Base-by-base conservation (phyloP, 2,329 filamentous ascomycete genomes). In the Neurospora sp. region DNA sequence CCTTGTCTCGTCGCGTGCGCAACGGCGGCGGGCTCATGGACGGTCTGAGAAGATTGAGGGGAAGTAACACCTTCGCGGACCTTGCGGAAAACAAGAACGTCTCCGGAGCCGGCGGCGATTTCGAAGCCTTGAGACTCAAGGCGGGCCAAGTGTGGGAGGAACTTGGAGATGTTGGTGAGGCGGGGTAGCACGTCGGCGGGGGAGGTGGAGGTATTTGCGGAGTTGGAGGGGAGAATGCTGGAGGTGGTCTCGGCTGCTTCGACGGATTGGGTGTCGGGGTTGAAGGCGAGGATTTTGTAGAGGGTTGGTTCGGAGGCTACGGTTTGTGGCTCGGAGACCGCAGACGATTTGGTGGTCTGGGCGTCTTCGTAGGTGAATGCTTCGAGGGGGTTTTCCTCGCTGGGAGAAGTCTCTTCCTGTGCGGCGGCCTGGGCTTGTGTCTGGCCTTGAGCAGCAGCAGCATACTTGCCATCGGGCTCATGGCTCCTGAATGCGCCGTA, bases 241-340 rank as follows among this genome's bases (percentile, higher is more conserved):
- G 88, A 89, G 1, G 84, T 86, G 1, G 88, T 89, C 72, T 90
- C 87, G 6, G 87, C 88, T 3, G 84, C 82, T 62, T 81, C 84
- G 74, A 92, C 82, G 12, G 80, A 81, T 73, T 89, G 83, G 73
- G 84, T 88, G 8, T 81, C 81, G 1, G 86, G 81, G 73, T 92
- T 88, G 74, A 89, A 91, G 1, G 87, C 89, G 6, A 92, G 82
- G 40, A 92, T 84, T 76, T 87, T 91, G 81, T 91, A 92, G 3
- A 85, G 68, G 4, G 70, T 75, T 40, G 76, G 70, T 43, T 76
- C 70, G 43, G 72, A 28, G 36, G 70, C 33, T 10, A 86, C 76
- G 4, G 84, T 84, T 72, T 85, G 81, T 0, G 83, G 81, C 40
- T 80, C 77, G 39, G 78, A 82, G 15, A 83, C 23, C 2, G 57